These are phyloP conservation scores for Onygenales sp. DNA, from an alignment of 2,329 filamentous ascomycete genomes.

Conservation along the genomic window DNA sequence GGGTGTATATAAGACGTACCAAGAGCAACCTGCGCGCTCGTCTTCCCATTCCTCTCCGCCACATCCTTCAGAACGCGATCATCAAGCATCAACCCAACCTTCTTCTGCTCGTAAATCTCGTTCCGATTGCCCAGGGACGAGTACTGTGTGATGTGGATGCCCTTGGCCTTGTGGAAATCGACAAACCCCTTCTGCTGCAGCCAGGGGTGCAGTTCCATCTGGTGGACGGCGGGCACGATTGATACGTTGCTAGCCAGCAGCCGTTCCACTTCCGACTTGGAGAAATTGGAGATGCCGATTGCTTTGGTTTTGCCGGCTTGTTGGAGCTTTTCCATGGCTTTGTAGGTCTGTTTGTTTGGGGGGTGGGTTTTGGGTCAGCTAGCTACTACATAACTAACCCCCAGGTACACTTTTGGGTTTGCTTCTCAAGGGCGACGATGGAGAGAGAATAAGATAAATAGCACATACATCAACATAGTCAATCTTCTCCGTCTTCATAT, in stretches of 20 bases:
- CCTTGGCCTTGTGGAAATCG: slow-evolving; percentile 40
- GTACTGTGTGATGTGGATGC: slow-evolving; percentile 47
- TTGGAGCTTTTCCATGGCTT: slow-evolving; percentile 52
- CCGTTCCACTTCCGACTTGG: slow-evolving; percentile 8
- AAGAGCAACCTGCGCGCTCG: slow-evolving; percentile 42
- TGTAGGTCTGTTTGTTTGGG: slow-evolving; percentile 43
- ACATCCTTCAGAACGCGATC: slow-evolving; percentile 41
- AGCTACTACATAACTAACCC: background rate
- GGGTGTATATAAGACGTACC: slow-evolving; percentile 18
- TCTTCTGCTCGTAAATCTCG: slow-evolving; percentile 36
- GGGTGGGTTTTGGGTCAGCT: background rate
- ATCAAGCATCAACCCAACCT: slow-evolving; percentile 42
- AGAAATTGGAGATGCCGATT: slow-evolving; percentile 50
- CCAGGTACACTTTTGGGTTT: background rate
- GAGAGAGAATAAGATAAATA: background rate
- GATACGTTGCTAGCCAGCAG: slow-evolving; percentile 16
- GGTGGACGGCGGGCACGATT: slow-evolving; percentile 40
- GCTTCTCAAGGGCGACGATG: background rate
- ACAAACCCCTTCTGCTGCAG: slow-evolving; percentile 41
- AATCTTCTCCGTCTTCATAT: slow-evolving; percentile 32
- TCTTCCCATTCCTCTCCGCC: slow-evolving; percentile 44
- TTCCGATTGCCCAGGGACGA: slow-evolving; percentile 48
- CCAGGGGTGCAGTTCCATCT: slow-evolving; percentile 46
- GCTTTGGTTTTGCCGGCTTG: slow-evolving; percentile 51
- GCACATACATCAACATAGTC: slow-evolving; percentile 40